Base-by-base conservation (phyloP, 805 yeast genomes). In the Starmera pachycereana region DNA sequence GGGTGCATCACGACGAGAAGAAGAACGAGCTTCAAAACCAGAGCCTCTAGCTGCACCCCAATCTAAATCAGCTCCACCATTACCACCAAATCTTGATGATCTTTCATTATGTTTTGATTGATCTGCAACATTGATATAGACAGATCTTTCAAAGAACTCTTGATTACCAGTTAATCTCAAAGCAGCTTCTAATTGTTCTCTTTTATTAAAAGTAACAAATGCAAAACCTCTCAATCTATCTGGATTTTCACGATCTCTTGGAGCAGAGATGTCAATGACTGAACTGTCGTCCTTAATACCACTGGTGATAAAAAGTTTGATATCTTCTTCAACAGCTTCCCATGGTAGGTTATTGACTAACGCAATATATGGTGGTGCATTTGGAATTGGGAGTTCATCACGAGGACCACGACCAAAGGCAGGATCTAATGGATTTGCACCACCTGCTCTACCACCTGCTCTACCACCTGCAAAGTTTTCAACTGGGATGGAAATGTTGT, bases 291-390 rank as follows among this genome's bases (percentile, higher is more conserved):
- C 68, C 43, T 60, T 56, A 42, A 74, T 52, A 40, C 65, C 66
- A 44, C 72, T 74, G 51, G 74, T 79, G 42, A 83, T 72, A 68
- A 81, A 82, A 22, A 71, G 73, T 39, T 60, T 65, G 43, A 83
- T 68, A 39, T 69, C 74, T 31, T 69, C 76, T 61, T 90, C 97
- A 36, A 68, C 61, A 35, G 76, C 73, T 43, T 83, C 89, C 79
- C 84, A 82, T 44, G 96, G 86, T 56, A 92, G 74, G 65, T 89
- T 88, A 57, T 76, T 76, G 49, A 90, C 71, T 59, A 86, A 77
- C n/a, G 96, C 97, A 54, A 84, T 81, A 71, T 63, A 92, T 40
- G 99, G 99, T 14, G 97, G 88, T 39, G 66, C 72, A 52, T 87
- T 90, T 36, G 99, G 99, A 44, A 92, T 71, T 34, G 96, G 95